Conservation (phyloP, 2,329 filamentous ascomycete genomes). For the Colletotrichum spinosum region DNA sequence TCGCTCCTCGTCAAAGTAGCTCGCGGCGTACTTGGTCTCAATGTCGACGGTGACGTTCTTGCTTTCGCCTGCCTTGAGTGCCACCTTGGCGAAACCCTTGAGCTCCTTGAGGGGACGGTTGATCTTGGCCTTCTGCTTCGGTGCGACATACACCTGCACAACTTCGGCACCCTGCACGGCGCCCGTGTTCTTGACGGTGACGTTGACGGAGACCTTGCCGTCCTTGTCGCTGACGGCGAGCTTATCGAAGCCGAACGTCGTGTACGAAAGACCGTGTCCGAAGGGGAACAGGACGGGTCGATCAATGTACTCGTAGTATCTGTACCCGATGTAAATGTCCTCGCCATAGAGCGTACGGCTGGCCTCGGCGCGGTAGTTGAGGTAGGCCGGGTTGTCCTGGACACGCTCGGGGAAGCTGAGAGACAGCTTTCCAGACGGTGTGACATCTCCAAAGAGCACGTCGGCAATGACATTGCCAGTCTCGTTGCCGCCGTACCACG, state of each 20-base stretch:
- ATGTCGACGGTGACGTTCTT: conserved; percentile 67
- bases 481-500: conserved; percentile 85
- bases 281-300: conserved; percentile 74
- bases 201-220: conserved; percentile 56
- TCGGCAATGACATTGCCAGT: conserved; percentile 80
- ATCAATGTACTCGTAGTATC: conserved; percentile 74
- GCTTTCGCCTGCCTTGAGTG: conserved; percentile 68
- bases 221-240: conserved; percentile 54
- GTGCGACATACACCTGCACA: conserved; percentile 60
- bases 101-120: conserved; percentile 65
- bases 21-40: conserved; percentile 72
- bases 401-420: conserved; percentile 73
- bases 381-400: conserved; percentile 76
- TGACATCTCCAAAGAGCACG: conserved; percentile 74
- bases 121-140: conserved; percentile 61
- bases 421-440: conserved; percentile 79
- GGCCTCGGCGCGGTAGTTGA: conserved; percentile 75
- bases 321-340: conserved; percentile 79
- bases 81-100: conserved; percentile 69
- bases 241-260: conserved; percentile 66
- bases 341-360: conserved; percentile 77
- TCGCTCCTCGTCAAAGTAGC: conserved; percentile 78
- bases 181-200: conserved; percentile 68
- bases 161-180: conserved; percentile 57
- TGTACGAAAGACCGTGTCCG: conserved; percentile 79